These are phyloP conservation scores for Euphorbia tirucalli DNA, from an alignment of 345 rosid genomes.

Conservation along the genomic window DNA sequence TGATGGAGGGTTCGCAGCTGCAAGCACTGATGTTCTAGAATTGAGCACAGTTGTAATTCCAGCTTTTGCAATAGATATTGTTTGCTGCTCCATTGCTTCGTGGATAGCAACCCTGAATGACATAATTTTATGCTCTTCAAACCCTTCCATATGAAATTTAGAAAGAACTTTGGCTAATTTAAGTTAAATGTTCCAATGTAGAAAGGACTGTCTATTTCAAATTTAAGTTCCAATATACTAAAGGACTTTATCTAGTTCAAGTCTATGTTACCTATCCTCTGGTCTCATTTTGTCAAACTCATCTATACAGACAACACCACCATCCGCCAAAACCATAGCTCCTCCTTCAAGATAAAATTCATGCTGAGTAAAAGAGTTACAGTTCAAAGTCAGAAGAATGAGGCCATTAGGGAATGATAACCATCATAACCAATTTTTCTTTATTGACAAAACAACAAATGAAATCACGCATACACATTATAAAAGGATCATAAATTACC, in stretches of 20 bases:
- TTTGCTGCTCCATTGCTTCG: slow-evolving; percentile 99
- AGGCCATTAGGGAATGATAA: not conserved
- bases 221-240: not conserved
- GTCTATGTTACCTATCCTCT: slow-evolving; percentile 76
- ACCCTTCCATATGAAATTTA: not conserved
- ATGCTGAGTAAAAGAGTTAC: slow-evolving; percentile 44
- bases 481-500: slow-evolving; percentile 43
- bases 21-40: slow-evolving; percentile 96
- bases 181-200: slow-evolving; percentile 1
- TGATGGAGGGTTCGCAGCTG: slow-evolving; percentile 98
- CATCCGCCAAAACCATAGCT: slow-evolving; percentile 99
- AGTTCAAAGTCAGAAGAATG: slow-evolving; percentile 22
- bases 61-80: slow-evolving; percentile 98
- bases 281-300: slow-evolving; percentile 99
- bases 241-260: not conserved
- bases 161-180: not conserved
- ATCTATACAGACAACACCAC: slow-evolving; percentile 96
- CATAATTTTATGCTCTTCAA: slow-evolving; percentile 1
- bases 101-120: slow-evolving; percentile 88
- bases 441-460: not conserved
- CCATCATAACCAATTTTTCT: not conserved
- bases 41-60: slow-evolving; percentile 97
- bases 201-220: not conserved
- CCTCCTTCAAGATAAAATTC: slow-evolving; percentile 99
- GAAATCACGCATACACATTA: not conserved